Evolutionary conservation across 345 rosid species (phyloP), one percentile per base, ranked within the genome.

Genomic region (Orychophragmus violaceus): DNA sequence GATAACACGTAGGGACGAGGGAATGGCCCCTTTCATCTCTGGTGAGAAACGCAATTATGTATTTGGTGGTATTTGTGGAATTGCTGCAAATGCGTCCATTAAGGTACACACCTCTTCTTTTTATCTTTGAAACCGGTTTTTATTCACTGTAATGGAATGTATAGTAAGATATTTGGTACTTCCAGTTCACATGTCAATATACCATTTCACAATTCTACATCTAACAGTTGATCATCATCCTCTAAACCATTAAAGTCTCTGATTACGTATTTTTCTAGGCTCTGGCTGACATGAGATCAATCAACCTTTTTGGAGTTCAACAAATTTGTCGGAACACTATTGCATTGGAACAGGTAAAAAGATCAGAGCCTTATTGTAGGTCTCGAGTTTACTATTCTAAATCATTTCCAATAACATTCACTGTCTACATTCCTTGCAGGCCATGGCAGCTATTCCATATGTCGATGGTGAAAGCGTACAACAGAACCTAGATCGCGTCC

Each of bases 251-350:
- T 39, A 37, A 57, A 36, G 21, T 66, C 13, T 50, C 35, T 45
- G 14, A 53, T 27, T 45, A n/a, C 18, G 8, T 16, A 27, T 44
- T 14, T 62, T 72, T 30, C 53, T 74, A 95, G 99, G 95, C 90
- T 69, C 79, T 95, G 79, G 92, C 84, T 10, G 87, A 84, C 74
- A 77, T 94, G 86, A 89, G 84, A 58, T 79, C 88, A 33, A 76
- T 89, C 76, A 94, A 91, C 76, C 93, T 94, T 64, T 94, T 94
- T n/a, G 97, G 99, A 74, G 99, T 91, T 77, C 99, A 94, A 68
- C 99, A 88, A 80, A 89, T 94, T 64, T 90, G 99, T 69, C 87
- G 97, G 48, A 94, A 94, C 80, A 82, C 97, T 50, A 91, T 94
- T 66, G 97, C 99, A 25, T 57, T 94, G 79, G 97, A 95, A 70